Conservation (phyloP, 1,284 basidiomycete genomes). For the Cutaneotrichosporon sp. region DNA sequence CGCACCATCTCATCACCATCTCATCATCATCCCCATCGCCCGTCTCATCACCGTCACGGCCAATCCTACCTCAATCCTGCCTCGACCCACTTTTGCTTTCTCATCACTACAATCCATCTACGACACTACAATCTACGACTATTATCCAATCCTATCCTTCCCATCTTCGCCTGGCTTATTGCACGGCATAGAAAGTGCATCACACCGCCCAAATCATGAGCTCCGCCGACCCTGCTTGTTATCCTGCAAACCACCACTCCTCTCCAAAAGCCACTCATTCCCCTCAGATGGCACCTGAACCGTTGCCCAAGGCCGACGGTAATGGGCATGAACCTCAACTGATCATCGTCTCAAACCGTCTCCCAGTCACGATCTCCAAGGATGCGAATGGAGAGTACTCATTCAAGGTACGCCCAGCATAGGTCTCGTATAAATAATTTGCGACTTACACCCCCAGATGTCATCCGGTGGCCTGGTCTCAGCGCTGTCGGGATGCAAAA, state of each 20-base stretch:
- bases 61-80: no score
- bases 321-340: slow-evolving; percentile 57
- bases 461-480: slow-evolving; percentile 92
- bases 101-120: not conserved
- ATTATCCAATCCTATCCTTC: no score
- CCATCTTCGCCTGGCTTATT: not conserved
- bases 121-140: no score
- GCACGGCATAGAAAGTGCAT: not conserved
- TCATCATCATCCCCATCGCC: no score
- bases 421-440: not conserved
- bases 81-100: no score
- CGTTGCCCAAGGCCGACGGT: slow-evolving; percentile 9
- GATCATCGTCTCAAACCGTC: slow-evolving; percentile 92
- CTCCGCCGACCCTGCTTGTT: slow-evolving; percentile 8
- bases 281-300: slow-evolving; percentile 3
- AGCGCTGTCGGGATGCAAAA: slow-evolving; percentile 91
- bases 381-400: slow-evolving; percentile 83
- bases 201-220: slow-evolving; percentile 4
- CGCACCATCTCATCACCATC: no score
- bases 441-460: slow-evolving; percentile 60
- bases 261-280: slow-evolving; percentile 11
- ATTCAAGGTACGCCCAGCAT: slow-evolving; percentile 61
- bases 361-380: slow-evolving; percentile 87
- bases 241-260: slow-evolving; percentile 18
- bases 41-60: no score